phyloP scores from a whole-genome alignment of 2,329 filamentous ascomycete genomes.

The Aspergillus melleus region DNA sequence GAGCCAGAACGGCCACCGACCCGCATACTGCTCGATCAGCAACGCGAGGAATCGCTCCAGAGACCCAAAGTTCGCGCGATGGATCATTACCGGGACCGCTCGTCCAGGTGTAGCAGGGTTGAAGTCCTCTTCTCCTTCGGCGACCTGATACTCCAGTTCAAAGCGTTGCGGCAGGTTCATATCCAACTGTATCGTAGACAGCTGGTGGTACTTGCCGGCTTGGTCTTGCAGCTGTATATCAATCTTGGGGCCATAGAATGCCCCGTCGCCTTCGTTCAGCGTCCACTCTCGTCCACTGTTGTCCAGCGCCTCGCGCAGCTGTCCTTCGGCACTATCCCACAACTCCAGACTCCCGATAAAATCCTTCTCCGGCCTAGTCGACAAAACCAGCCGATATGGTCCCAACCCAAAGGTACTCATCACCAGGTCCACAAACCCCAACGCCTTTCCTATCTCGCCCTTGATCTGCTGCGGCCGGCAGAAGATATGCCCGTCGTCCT shows the following conservation, averaged over 20 bases:
- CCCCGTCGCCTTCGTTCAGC: conserved; percentile 77
- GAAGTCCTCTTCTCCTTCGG: conserved; percentile 44
- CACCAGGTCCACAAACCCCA: conserved; percentile 72
- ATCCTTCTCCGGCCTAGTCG: conserved; percentile 73
- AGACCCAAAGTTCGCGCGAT: conserved; percentile 80
- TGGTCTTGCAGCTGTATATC: conserved; percentile 80
- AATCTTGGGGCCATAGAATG: conserved; percentile 91
- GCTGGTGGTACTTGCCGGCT: conserved; percentile 82
- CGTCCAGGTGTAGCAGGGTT: conserved; percentile 51
- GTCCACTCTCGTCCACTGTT: conserved; percentile 68
- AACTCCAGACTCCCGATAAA: conserved; percentile 74
- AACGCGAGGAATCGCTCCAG: conserved; percentile 83
- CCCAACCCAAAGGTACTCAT: conserved; percentile 71
- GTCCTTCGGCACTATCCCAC: conserved; percentile 67
- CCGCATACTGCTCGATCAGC: conserved; percentile 78
- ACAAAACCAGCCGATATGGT: conserved; percentile 73
- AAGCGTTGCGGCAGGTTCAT: conserved; percentile 87
- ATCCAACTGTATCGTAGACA: conserved; percentile 85
- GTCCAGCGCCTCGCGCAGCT: conserved; percentile 64
- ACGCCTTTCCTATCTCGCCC: conserved; percentile 69
- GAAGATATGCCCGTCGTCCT: conserved; percentile 90
- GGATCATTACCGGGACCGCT: conserved; percentile 75
- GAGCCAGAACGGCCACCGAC: conserved; percentile 84
- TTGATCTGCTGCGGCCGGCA: conserved; percentile 75
- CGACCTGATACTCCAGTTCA: conserved; percentile 67